These are phyloP conservation scores for Trichoderma atrobrunneum DNA, from an alignment of 2,329 filamentous ascomycete genomes.

Conservation along the genomic window DNA sequence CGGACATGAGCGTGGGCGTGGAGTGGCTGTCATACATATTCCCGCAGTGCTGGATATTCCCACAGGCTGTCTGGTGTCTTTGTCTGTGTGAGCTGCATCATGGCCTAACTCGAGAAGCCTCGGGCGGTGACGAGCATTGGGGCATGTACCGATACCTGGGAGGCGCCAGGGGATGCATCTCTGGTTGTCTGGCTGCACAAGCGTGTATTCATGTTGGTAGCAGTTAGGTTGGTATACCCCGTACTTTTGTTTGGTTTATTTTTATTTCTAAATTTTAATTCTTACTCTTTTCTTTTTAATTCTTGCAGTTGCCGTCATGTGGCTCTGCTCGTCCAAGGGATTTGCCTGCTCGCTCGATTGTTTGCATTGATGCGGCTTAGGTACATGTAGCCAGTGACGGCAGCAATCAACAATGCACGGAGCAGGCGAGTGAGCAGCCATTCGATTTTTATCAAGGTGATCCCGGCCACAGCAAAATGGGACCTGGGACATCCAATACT, in stretches of 20 bases:
- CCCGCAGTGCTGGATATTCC: slow-evolving; percentile 6
- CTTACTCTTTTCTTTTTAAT: not conserved
- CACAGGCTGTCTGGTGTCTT: not conserved
- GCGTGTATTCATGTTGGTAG: not conserved
- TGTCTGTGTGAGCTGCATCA: slow-evolving; percentile 1
- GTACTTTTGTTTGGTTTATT: not conserved
- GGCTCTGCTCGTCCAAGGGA: not conserved
- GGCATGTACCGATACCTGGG: not conserved
- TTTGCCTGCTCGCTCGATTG: not conserved
- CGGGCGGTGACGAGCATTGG: not conserved
- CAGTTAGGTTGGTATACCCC: not conserved
- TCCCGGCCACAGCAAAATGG: not conserved
- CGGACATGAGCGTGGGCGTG: not conserved
- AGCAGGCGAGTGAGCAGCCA: not conserved
- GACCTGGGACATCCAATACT: not conserved
- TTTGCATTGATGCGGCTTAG: not conserved
- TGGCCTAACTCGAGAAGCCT: not conserved
- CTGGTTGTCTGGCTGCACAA: not conserved
- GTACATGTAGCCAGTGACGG: not conserved
- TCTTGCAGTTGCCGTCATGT: not conserved
- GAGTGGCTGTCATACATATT: slow-evolving; percentile 14
- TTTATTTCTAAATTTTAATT: not conserved
- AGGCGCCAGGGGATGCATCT: not conserved
- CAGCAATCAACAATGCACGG: not conserved
- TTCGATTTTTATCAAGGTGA: not conserved